phyloP scores from a whole-genome alignment of 495 filamentous ascomycete genomes.

The Penicillium nucicola region DNA sequence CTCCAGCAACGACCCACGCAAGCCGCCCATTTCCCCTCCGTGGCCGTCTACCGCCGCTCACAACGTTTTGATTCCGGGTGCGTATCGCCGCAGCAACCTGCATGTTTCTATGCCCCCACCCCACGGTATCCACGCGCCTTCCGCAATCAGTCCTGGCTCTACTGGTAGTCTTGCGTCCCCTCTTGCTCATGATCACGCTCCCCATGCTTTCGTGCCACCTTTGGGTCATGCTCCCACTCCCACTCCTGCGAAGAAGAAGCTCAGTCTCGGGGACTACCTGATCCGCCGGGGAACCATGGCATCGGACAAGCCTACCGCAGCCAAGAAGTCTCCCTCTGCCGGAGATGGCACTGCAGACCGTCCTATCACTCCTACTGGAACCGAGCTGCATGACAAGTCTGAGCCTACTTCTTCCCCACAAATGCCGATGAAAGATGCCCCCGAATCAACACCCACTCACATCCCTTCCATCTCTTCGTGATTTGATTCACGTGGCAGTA shows the following conservation, averaged over 20 bases:
- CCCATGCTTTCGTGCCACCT: conserved; percentile 15
- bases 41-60: conserved; percentile 42
- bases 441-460: conserved; percentile 25
- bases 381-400: conserved; percentile 14
- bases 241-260: conserved; percentile 61
- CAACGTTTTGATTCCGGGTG: conserved; percentile 30
- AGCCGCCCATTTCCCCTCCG: conserved; percentile 29
- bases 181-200: conserved; percentile 26
- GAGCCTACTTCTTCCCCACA: conserved; percentile 21
- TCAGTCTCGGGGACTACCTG: conserved; percentile 67
- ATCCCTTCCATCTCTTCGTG: conserved; percentile 27
- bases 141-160: conserved; percentile 32
- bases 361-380: conserved; percentile 13
- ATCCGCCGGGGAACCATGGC: conserved; percentile 44
- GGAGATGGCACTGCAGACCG: conserved; percentile 14
- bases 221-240: conserved; percentile 42
- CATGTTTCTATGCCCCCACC: conserved; percentile 41
- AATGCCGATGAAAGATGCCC: conserved; percentile 33
- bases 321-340: conserved; percentile 25
- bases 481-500: conserved; percentile 12
- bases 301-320: conserved; percentile 31
- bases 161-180: conserved; percentile 33
- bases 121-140: conserved; percentile 11
- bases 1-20: conserved; percentile 20
- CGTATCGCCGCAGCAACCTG: conserved; percentile 27